Conservation (phyloP, 1,284 basidiomycete species). For the Rhodotorula sp. region DNA sequence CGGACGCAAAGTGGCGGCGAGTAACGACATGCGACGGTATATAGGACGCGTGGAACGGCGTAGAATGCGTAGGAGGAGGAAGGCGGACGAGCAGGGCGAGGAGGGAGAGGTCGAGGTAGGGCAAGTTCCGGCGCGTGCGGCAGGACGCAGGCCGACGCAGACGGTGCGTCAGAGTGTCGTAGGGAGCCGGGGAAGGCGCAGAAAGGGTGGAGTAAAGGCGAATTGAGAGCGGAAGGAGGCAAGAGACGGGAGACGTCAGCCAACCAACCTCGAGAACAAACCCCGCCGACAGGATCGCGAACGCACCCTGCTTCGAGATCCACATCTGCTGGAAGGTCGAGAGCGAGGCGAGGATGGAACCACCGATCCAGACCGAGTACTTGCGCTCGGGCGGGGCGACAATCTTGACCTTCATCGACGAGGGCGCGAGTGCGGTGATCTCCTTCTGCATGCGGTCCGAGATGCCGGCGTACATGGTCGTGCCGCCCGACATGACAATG, state of each 20-base stretch:
- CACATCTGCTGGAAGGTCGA: slow-evolving; percentile 86
- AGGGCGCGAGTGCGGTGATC: slow-evolving; percentile 79
- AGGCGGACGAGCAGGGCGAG: background rate
- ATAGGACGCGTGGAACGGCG: too few relatives aligned
- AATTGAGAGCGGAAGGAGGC: too few relatives aligned
- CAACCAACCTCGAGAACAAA: background rate
- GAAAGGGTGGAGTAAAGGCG: too few relatives aligned
- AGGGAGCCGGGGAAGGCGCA: too few relatives aligned
- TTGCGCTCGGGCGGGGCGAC: slow-evolving; percentile 88
- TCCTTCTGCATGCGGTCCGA: slow-evolving; percentile 98
- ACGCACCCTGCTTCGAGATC: slow-evolving; percentile 72
- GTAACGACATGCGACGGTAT: too few relatives aligned
- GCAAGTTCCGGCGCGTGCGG: background rate
- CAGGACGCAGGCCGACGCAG: too few relatives aligned
- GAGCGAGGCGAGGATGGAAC: slow-evolving; percentile 92
- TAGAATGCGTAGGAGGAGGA: too few relatives aligned
- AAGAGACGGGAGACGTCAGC: background rate
- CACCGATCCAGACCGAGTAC: slow-evolving; percentile 89
- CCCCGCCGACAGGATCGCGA: background rate
- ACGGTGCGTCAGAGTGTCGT: too few relatives aligned
- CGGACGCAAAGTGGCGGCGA: too few relatives aligned
- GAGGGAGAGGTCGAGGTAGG: background rate
- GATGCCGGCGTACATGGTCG: slow-evolving; percentile 97
- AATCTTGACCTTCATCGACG: slow-evolving; percentile 80
- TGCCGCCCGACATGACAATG: slow-evolving; percentile 92